Evolutionary conservation across 495 filamentous ascomycete genomes (phyloP), one percentile per base, ranked within the genome.

Genomic region (Penicillium mononematosum): DNA sequence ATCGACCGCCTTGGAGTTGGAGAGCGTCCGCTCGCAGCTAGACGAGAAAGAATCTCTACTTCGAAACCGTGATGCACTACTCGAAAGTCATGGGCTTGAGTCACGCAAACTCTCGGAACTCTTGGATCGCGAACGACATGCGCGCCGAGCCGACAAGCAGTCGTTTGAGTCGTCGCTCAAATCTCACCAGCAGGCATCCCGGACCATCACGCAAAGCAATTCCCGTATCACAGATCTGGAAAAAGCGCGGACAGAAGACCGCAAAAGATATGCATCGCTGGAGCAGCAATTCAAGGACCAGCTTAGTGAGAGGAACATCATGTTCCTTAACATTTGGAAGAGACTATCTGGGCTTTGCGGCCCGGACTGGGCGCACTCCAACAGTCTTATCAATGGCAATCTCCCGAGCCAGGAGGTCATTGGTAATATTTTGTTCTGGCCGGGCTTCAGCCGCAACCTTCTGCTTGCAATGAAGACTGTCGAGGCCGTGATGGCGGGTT

Each of bases 11-110:
- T 80, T 88, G 39, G 90, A 96, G 56, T 84, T 98, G 47, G 89
- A 97, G 60, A 82, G 77, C 31, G 85, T 87, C 14, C 87, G 88
- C 63, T 82, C 81, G 31, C 83, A 88, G 34, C 78, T 96, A 17
- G 83, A 83, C 20, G 92, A 98, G 66, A 97, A 92, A 67, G 92
- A 97, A 49, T 85, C 87, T 27, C 77, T 95, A 54, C 85, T 98
- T 61, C 90, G 89, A 52, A 90, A 94, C 64, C 90, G 94, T n/a
- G 92, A 98, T 61, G 80, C 83, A 27, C 79, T 97, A n/a, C 83
- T 98, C 16, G 94, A 98, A 72, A 89, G 83, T 48, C 86, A 93
- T 63, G 90, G 85, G 0, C 85, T 96, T 42, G 94, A 98, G 67
- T 88, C 84, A 31, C 83, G 88, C 49, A 92, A 92, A 64, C 76